Conservation (phyloP, 345 rosid genomes). For the Erucastrum elatum region DNA sequence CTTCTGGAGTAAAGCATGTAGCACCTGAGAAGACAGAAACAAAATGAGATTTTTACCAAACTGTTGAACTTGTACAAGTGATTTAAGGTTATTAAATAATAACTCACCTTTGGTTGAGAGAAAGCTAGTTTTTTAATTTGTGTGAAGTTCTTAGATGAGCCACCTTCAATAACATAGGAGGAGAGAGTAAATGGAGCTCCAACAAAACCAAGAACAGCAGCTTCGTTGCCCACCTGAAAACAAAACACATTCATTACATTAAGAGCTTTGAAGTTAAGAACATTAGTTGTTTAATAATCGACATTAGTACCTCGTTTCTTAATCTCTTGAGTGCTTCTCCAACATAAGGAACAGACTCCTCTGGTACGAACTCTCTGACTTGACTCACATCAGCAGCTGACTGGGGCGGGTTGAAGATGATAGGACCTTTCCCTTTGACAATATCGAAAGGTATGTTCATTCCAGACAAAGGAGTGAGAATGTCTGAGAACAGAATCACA, state of each 20-base stretch:
- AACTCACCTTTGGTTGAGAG: constrained; percentile 78
- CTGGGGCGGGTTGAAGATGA: constrained; percentile 76
- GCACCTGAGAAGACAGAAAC: constrained; percentile 51
- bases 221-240: constrained; percentile 67
- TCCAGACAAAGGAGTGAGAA: constrained; percentile 95
- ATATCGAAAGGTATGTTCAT: constrained; percentile 99
- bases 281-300: no score
- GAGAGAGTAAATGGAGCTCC: constrained; percentile 99
- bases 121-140: constrained; percentile 85
- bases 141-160: constrained; percentile 90
- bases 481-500: constrained; percentile 95
- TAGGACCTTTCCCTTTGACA: constrained; percentile 93
- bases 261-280: neutral
- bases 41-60: neutral
- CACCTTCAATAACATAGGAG: constrained; percentile 92
- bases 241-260: constrained; percentile 24
- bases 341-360: constrained; percentile 89
- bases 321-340: constrained; percentile 89
- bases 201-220: constrained; percentile 91
- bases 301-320: constrained; percentile 60
- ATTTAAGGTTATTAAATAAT: neutral
- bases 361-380: constrained; percentile 83
- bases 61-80: neutral
- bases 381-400: constrained; percentile 68
- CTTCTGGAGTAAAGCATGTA: constrained; percentile 80